phyloP scores from a whole-genome alignment of 495 filamentous ascomycete species.

The Neurospora sp. region DNA sequence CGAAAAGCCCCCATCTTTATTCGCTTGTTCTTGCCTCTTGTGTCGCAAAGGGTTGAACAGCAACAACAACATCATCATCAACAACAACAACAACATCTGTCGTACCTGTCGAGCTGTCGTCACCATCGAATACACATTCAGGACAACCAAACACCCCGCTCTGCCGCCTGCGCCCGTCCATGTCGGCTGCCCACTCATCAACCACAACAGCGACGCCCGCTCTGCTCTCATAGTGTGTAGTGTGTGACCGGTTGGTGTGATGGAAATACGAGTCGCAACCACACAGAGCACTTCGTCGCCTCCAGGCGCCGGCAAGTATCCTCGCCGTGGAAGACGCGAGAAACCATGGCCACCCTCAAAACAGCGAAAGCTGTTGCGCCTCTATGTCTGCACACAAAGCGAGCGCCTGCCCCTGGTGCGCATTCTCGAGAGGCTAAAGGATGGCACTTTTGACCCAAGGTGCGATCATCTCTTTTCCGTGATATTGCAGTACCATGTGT shows the following conservation, averaged over 20 bases:
- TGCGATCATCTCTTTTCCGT: constrained; percentile 3
- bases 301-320: constrained; percentile 13
- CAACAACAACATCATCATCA: not conserved
- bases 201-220: not conserved
- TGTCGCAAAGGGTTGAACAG: not conserved
- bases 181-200: not conserved
- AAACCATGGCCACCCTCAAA: constrained; percentile 25
- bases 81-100: not conserved
- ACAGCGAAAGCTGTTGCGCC: constrained; percentile 22
- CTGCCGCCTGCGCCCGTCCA: not conserved
- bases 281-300: constrained; percentile 1
- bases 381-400: constrained; percentile 27
- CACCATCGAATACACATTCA: not conserved
- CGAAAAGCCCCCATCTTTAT: not conserved
- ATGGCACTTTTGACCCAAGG: constrained; percentile 24
- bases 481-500: not conserved
- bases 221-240: not conserved
- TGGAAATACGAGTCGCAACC: not conserved
- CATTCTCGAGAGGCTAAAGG: constrained; percentile 23
- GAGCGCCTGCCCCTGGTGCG: constrained; percentile 22
- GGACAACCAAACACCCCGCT: not conserved
- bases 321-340: constrained; percentile 22
- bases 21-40: not conserved
- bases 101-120: not conserved
- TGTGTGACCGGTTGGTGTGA: not conserved